Evolutionary conservation across 129 eudicot species (phyloP).

Genomic region (Flaveria sonorensis): DNA sequence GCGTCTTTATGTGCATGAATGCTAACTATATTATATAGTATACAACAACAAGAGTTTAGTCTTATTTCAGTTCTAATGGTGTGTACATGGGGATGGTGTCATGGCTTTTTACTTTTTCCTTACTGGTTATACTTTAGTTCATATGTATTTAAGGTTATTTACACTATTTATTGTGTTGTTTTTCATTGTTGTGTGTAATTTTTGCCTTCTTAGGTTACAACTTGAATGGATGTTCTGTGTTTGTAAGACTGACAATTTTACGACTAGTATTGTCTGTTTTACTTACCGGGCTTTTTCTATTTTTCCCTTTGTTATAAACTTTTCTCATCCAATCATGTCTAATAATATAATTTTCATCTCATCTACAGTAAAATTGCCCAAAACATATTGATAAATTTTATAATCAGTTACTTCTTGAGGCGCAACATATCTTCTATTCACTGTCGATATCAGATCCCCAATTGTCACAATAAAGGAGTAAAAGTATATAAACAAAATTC

Average conservation of each 20-base stretch:
- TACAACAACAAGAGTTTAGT: slow-evolving; percentile 23
- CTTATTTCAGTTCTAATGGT: slow-evolving; percentile 5
- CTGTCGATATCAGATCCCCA: too few species aligned
- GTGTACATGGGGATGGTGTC: slow-evolving; percentile 21
- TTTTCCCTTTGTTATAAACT: too few species aligned
- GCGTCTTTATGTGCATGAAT: slow-evolving; percentile 5
- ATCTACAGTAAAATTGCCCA: too few species aligned
- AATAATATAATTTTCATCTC: too few species aligned
- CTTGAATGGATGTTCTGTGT: background rate
- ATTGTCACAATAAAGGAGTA: too few species aligned
- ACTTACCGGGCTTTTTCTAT: too few species aligned
- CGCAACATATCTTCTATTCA: too few species aligned
- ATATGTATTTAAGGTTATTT: slow-evolving; percentile 1
- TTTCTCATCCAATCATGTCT: too few species aligned
- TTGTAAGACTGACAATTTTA: background rate
- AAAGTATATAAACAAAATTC: too few species aligned
- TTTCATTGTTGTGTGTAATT: background rate
- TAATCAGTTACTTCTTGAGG: too few species aligned
- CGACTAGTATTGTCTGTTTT: too few species aligned
- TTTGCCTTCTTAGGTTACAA: background rate
- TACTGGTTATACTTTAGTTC: background rate
- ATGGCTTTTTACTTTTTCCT: slow-evolving; percentile 7
- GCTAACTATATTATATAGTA: slow-evolving; percentile 3
- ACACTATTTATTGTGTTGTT: background rate
- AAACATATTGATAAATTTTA: too few species aligned